A percentile compares a stretch with the other conserved stretches of the same genome.
These are phyloP conservation scores for Solanum aculeatissimum DNA, from an alignment of 305 asterid genomes.

Conservation along the genomic window DNA sequence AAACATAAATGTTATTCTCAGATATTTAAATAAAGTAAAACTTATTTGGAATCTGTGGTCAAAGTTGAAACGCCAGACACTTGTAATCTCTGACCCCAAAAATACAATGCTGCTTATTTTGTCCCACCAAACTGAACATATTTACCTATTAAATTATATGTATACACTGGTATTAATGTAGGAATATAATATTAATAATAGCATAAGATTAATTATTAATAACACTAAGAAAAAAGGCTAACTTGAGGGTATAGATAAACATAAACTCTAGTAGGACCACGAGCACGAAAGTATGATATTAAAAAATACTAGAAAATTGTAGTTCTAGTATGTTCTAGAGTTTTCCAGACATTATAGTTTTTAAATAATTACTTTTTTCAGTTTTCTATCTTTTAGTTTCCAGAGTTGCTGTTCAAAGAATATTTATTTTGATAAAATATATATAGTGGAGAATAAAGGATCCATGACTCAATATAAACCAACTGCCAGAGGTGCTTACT, in stretches of 20 bases:
- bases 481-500: background rate
- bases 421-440: background rate
- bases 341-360: background rate
- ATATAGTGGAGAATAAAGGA: background rate
- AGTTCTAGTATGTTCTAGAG: slow-evolving; percentile 10
- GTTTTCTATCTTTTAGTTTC: background rate
- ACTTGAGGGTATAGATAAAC: background rate
- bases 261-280: background rate
- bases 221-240: background rate
- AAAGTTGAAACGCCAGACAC: background rate
- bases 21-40: no score
- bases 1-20: no score
- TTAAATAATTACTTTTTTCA: background rate
- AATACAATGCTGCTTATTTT: background rate
- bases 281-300: background rate
- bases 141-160: background rate
- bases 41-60: background rate
- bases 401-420: background rate
- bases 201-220: background rate
- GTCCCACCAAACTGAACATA: background rate
- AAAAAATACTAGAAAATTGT: background rate
- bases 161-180: background rate
- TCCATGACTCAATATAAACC: background rate
- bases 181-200: background rate
- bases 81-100: background rate